phyloP scores from a whole-genome alignment of 73 alveolate species.

The Paramecium tetraurelia region DNA sequence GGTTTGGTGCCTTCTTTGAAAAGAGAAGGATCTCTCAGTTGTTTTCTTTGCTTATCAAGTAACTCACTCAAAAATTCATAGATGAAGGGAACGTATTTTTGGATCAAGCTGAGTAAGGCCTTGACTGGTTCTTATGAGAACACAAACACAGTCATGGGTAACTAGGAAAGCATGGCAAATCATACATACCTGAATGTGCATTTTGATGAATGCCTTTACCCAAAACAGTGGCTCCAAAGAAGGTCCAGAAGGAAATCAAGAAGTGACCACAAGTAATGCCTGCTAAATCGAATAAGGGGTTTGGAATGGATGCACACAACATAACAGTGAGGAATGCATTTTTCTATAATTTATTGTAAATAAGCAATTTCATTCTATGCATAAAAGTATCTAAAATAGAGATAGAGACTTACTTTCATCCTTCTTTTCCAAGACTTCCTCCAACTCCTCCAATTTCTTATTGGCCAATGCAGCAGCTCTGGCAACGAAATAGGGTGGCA shows the following conservation, averaged over 20 bases:
- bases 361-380: conserved; percentile 64
- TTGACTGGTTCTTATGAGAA: conserved; percentile 75
- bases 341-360: conserved; percentile 69
- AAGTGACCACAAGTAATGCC: conserved; percentile 91
- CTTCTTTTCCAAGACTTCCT: conserved; percentile 63
- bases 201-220: conserved; percentile 86
- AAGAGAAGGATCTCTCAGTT: conserved; percentile 63
- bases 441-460: conserved; percentile 78
- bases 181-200: conserved; percentile 66
- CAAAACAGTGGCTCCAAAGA: conserved; percentile 86
- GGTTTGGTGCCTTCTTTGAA: conserved; percentile 66
- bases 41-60: conserved; percentile 68
- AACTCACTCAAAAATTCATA: conserved; percentile 55
- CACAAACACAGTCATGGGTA: conserved; percentile 67
- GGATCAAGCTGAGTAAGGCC: conserved; percentile 48
- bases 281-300: conserved; percentile 91
- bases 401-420: background rate
- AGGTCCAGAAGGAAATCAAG: conserved; percentile 74
- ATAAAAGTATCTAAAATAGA: background rate
- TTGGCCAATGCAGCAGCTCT: conserved; percentile 74
- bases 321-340: conserved; percentile 80
- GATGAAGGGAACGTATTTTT: conserved; percentile 60
- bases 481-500: conserved; percentile 91
- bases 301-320: conserved; percentile 87
- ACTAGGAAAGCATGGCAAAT: background rate